Evolutionary conservation across 768 basidiomycete genomes (phyloP), one percentile per base, ranked within the genome.

Genomic region (Russula foetens): DNA sequence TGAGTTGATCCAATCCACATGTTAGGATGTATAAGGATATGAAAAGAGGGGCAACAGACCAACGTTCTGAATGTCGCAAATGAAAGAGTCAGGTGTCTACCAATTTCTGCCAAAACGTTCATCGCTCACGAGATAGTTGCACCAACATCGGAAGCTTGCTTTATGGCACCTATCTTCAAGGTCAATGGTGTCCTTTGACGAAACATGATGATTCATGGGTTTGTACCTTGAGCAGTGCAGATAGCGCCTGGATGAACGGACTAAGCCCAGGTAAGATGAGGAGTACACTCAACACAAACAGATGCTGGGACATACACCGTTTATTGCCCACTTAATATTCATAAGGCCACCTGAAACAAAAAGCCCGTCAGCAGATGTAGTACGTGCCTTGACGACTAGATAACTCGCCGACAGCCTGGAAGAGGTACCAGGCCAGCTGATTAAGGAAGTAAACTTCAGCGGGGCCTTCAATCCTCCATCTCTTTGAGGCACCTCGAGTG

Each of bases 401-500:
- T 26, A 21, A 38, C 31, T 48, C 51, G 65, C 66, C 70, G 23
- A 59, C 17, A 15, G 68, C 66, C 39, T 69, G 69, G 19, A 71
- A 62, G 23, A 71, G 47, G 31, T 71, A 69, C 15, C 59, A 69
- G 15, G 64, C 58, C 14, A 71, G 56, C 24, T 70, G 63, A 38
- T 62, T 62, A 31, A 70, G 60, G 31, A 71, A 66, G 48, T 66
- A 68, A 47, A 26, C 23, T 29, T 85, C 80, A 82, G 84, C 77
- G 11, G 53, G 8, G 17, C 43, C 39, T 8, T 21, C 28, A 19
- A 45, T 45, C 41, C 28, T 54, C 39, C 43, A 54, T 31, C 53
- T 52, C 29, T 12, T 31, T 12, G 41, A 11, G 21, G 41, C n/a
- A 7, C 19, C 29, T 7, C n/a, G 7, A 26, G 6, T 12, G 45